These are phyloP conservation scores for Thermomyces lanuginosus DNA, from an alignment of 2,329 filamentous ascomycete genomes.

Conservation along the genomic window DNA sequence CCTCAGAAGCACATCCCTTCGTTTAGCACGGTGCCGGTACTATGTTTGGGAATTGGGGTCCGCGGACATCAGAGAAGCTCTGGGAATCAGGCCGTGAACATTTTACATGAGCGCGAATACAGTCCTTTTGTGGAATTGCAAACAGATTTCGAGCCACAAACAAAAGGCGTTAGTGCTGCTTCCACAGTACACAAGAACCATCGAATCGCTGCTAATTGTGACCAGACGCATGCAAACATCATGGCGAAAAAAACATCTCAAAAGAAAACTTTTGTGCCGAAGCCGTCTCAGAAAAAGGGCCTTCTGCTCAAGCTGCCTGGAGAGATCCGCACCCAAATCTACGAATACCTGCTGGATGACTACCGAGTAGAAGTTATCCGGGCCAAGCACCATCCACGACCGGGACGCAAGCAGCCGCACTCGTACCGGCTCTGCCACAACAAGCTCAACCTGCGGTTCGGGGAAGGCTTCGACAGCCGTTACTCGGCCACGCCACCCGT, in stretches of 20 bases:
- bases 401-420: slow-evolving; percentile 50
- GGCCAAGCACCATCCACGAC: slow-evolving; percentile 30
- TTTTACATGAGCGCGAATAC: too few species aligned
- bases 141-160: too few species aligned
- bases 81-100: too few species aligned
- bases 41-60: too few species aligned
- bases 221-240: neutral
- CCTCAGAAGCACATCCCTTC: too few species aligned
- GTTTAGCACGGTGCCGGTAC: too few species aligned
- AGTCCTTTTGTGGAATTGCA: too few species aligned
- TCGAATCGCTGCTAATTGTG: too few species aligned
- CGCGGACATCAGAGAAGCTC: too few species aligned
- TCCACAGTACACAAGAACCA: too few species aligned
- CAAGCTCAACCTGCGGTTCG: slow-evolving; percentile 20
- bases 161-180: too few species aligned
- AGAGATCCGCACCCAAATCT: slow-evolving; percentile 55
- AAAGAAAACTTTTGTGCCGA: neutral
- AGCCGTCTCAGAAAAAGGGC: slow-evolving; percentile 24
- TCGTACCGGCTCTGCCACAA: slow-evolving; percentile 48
- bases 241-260: neutral
- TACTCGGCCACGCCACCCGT: slow-evolving; percentile 18
- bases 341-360: slow-evolving; percentile 42
- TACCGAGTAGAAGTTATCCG: slow-evolving; percentile 10
- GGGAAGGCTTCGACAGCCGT: slow-evolving; percentile 3
- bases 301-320: slow-evolving; percentile 51